Conservation (phyloP, 441 rosid species). For the Pelargonium myrrhifolium region DNA sequence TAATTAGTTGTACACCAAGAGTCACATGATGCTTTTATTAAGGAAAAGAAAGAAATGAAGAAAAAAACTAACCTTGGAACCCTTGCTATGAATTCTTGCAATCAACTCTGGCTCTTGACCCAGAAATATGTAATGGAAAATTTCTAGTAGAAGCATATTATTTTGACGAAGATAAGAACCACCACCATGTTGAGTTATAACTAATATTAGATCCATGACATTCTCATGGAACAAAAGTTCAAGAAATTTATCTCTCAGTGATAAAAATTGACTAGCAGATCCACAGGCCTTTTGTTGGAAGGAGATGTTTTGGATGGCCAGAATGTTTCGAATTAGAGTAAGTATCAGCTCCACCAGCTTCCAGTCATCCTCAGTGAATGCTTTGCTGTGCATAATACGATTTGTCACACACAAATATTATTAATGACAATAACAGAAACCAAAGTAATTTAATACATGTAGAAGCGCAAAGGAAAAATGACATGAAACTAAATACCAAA, state of each 20-base stretch:
- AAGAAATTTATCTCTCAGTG: conserved; percentile 70
- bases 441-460: neutral
- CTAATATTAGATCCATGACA: conserved; percentile 68
- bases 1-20: neutral
- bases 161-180: conserved; percentile 70
- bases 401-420: neutral
- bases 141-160: conserved; percentile 76
- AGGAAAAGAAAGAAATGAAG: neutral
- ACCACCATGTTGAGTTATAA: conserved; percentile 61
- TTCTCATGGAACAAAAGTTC: conserved; percentile 74
- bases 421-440: conserved; percentile 6
- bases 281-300: conserved; percentile 63
- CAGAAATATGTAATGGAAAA: conserved; percentile 55
- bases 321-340: conserved; percentile 75
- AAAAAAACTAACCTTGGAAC: conserved; percentile 32
- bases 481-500: neutral
- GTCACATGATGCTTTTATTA: neutral
- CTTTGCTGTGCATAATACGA: conserved; percentile 43
- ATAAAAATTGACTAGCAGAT: conserved; percentile 54
- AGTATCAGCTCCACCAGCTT: conserved; percentile 88
- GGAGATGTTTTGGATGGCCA: conserved; percentile 73
- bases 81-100: conserved; percentile 46
- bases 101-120: conserved; percentile 77
- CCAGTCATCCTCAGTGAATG: conserved; percentile 89
- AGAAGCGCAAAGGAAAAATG: neutral